Conservation (phyloP, 331 rosid genomes). For the Acacia concinna region DNA sequence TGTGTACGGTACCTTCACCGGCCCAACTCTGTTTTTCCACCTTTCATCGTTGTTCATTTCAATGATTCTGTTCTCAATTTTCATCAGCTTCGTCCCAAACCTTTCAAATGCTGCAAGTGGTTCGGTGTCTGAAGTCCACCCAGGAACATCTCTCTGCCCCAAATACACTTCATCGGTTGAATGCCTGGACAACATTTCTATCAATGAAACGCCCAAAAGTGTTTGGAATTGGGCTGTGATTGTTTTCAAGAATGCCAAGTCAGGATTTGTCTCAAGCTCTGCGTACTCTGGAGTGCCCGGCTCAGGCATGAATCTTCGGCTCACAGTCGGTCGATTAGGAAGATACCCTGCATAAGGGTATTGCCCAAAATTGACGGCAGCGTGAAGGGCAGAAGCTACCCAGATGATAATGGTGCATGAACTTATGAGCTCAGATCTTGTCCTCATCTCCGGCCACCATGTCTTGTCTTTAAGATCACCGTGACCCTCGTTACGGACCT, state of each 20-base stretch:
- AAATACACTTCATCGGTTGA: conserved; percentile 85
- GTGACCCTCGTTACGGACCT: conserved; percentile 70
- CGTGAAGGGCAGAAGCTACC: conserved; percentile 95
- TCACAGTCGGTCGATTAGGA: conserved; percentile 92
- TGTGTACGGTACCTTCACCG: conserved; percentile 71
- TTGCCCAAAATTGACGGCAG: conserved; percentile 95
- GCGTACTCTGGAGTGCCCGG: conserved; percentile 69
- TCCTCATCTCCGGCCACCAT: conserved; percentile 85
- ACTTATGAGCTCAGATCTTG: conserved; percentile 54
- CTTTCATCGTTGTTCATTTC: conserved; percentile 55
- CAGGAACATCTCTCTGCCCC: conserved; percentile 64
- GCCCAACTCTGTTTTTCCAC: conserved; percentile 79
- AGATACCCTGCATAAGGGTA: conserved; percentile 92
- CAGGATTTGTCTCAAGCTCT: conserved; percentile 72
- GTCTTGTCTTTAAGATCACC: conserved; percentile 72
- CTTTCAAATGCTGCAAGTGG: conserved; percentile 59
- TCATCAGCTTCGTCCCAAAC: conserved; percentile 49
- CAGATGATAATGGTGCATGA: conserved; percentile 82
- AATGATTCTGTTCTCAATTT: conserved; percentile 60
- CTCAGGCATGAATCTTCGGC: conserved; percentile 97
- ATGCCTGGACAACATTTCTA: conserved; percentile 82
- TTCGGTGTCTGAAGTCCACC: conserved; percentile 68
- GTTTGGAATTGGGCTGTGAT: conserved; percentile 91
- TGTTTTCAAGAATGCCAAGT: conserved; percentile 73
- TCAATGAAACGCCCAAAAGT: conserved; percentile 77